phyloP scores from a whole-genome alignment of 1,139 yeast genomes.

The Arxiozyma telluris region DNA sequence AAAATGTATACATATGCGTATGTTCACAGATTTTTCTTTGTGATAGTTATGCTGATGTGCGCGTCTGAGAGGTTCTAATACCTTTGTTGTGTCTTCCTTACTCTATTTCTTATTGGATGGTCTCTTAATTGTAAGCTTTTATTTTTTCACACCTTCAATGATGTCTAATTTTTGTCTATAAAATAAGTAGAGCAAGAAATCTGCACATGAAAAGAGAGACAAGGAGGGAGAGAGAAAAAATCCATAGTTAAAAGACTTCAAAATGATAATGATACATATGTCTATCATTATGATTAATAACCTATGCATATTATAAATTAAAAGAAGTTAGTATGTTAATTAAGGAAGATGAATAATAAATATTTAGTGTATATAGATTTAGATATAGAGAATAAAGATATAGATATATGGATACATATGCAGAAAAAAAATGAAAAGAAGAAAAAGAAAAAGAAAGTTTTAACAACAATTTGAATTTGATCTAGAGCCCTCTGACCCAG shows the following conservation, averaged over 20 bases:
- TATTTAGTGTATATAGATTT: no score
- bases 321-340: neutral
- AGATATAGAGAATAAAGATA: neutral
- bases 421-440: neutral
- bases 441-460: neutral
- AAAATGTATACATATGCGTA: no score
- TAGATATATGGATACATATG: neutral
- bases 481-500: conserved; percentile 13
- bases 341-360: neutral
- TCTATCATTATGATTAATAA: neutral
- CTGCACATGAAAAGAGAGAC: neutral
- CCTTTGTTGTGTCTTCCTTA: neutral
- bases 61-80: neutral
- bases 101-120: neutral
- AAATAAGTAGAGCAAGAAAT: neutral
- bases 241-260: no score
- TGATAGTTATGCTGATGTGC: neutral
- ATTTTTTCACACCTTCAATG: neutral
- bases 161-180: neutral
- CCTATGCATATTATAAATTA: no score
- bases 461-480: conserved; percentile 26
- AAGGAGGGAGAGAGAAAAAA: neutral
- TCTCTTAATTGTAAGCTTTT: neutral
- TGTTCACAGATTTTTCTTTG: neutral
- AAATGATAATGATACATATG: no score